phyloP scores from a whole-genome alignment of 345 rosid genomes.

The Eucalyptus globulus region DNA sequence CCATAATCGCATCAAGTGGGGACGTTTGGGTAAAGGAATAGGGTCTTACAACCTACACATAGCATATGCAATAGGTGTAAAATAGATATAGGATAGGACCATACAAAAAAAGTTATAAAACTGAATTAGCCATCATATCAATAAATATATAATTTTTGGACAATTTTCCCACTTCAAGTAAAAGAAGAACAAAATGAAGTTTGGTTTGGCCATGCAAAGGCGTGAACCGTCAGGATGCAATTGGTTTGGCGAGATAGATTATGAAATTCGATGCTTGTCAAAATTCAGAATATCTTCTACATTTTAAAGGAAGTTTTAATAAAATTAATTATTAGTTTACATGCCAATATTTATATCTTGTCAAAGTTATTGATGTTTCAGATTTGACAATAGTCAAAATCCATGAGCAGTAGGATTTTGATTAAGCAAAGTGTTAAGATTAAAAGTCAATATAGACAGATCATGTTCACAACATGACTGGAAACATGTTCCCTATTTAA shows the following conservation, averaged over 20 bases:
- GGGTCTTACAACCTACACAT: no score
- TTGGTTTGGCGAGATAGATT: background rate
- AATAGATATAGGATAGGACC: no score
- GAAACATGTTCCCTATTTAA: no score
- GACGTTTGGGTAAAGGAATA: no score
- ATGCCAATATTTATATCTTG: background rate
- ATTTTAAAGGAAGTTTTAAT: background rate
- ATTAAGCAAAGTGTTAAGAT: background rate
- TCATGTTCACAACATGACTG: background rate
- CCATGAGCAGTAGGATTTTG: background rate
- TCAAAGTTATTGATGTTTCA: background rate
- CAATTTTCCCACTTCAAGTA: background rate
- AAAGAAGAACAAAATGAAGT: background rate
- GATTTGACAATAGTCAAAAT: background rate
- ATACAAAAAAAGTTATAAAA: no score
- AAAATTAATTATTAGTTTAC: background rate
- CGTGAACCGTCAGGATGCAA: background rate
- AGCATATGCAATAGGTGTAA: no score
- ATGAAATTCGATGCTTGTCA: background rate
- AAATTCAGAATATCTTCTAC: background rate
- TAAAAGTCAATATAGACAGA: background rate
- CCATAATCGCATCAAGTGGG: rapidly evolving
- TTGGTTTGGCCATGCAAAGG: background rate
- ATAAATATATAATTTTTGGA: background rate
- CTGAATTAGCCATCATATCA: rapidly evolving